Percentiles rank a stretch among this genome's conserved stretches.
These are phyloP conservation scores for Phialemoniopsis sp. DNA, from an alignment of 2,329 filamentous ascomycete genomes.

Conservation along the genomic window DNA sequence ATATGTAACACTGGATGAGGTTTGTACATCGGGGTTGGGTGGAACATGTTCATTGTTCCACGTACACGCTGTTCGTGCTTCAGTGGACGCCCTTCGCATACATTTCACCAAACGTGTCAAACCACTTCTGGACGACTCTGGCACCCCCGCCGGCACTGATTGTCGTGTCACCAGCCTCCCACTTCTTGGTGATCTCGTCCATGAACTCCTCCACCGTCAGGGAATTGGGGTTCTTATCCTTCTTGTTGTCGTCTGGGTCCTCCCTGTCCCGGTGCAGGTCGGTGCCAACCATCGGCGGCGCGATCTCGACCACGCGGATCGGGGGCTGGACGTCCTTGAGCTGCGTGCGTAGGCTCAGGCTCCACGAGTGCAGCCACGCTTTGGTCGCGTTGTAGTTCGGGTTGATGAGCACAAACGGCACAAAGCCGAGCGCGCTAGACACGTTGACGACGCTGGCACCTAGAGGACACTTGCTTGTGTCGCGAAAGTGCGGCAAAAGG, in stretches of 20 bases:
- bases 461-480: slow-evolving; percentile 17
- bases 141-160: slow-evolving; percentile 40
- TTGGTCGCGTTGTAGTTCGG: slow-evolving; percentile 58
- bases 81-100: not conserved
- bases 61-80: too few relatives aligned
- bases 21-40: too few relatives aligned
- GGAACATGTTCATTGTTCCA: too few relatives aligned
- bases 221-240: slow-evolving; percentile 41
- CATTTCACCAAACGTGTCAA: slow-evolving; percentile 26
- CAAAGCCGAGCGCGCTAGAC: slow-evolving; percentile 46
- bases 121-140: slow-evolving; percentile 38
- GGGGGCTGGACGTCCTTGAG: slow-evolving; percentile 29
- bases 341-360: slow-evolving; percentile 49
- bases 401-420: slow-evolving; percentile 48
- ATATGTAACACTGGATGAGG: too few relatives aligned
- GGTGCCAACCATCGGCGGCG: slow-evolving; percentile 48
- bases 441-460: slow-evolving; percentile 47
- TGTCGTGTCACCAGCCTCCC: slow-evolving; percentile 41
- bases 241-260: slow-evolving; percentile 56
- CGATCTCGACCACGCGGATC: slow-evolving; percentile 50
- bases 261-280: slow-evolving; percentile 51
- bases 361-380: slow-evolving; percentile 53
- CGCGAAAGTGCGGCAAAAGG: slow-evolving; percentile 44
- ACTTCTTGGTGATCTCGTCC: slow-evolving; percentile 35
- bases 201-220: slow-evolving; percentile 52